Base-by-base conservation (phyloP, 2,329 filamentous ascomycete species). In the Ascochyta rabiei region DNA sequence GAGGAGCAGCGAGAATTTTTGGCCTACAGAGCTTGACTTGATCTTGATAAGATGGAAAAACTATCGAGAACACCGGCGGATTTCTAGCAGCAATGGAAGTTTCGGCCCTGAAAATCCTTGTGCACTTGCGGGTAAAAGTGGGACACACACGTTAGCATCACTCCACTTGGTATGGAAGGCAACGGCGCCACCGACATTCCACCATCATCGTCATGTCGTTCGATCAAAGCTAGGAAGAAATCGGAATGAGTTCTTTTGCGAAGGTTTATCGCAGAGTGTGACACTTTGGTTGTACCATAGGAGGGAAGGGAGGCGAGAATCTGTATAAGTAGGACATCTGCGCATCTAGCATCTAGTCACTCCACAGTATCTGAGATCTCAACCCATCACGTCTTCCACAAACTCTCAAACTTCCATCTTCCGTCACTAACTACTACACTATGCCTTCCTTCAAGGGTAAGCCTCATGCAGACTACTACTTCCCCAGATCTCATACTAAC, bases 381-480 rank as follows among this genome's bases (percentile, higher is more conserved):
- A 23, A 41, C 9, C 10, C 19, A 43, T 31, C 43, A 41, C 48
- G 13, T 5, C 28, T 42, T 21, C 28, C 26, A 33, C 15, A 13
- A 19, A 2, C 6, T 37, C 18, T 8, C 16, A 38, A 38, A 35
- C 15, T 30, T 6, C n/a, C 9, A 41, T 9, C 13, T 6, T 41
- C 21, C 42, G 40, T 13, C 15, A 48, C 19, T 40, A 44, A n/a
- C 2, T 35, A 33, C 3, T 8, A 30, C 41, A 62, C 24, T 4
- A 67, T 67, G 64, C 63, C 63, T 56, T 59, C 59, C 2, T 64
- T 63, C 47, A 66, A 63, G 42, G 59, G 64, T 67, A 57, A 13
- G 51, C 9, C 7, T 15, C 4, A 10, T 5, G 13, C 6, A 16
- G 5, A 26, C 7, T 19, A 16, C 7, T 13, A 9, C 18, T 38